A percentile compares a stretch with the other conserved stretches of the same genome.
Evolutionary conservation across 345 rosid species (phyloP).

Genomic region (Jatropha curcas): DNA sequence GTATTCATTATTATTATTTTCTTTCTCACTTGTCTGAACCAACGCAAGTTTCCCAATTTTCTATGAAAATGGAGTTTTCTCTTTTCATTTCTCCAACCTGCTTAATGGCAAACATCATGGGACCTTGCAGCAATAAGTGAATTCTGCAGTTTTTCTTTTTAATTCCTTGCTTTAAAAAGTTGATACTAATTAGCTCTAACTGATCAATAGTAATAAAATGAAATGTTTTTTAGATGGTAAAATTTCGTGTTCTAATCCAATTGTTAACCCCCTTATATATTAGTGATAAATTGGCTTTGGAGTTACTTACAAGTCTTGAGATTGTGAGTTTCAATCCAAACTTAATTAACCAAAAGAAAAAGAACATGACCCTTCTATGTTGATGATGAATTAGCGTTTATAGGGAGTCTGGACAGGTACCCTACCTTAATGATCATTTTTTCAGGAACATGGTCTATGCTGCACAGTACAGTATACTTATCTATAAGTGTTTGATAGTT

Average conservation of each 20-base stretch:
- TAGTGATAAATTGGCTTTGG: no score
- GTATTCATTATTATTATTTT: background rate
- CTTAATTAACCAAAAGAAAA: no score
- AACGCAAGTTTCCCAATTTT: conserved; percentile 28
- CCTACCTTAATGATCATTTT: background rate
- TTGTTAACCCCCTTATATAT: no score
- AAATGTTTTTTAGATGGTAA: no score
- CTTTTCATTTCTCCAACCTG: conserved; percentile 17
- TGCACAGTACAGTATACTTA: no score
- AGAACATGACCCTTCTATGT: background rate
- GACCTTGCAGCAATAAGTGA: conserved; percentile 18
- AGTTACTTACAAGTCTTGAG: no score
- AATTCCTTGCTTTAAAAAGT: no score
- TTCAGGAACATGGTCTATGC: background rate
- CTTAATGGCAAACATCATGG: conserved; percentile 44
- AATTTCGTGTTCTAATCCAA: no score
- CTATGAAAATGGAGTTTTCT: conserved; percentile 22
- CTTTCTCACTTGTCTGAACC: conserved; percentile 19
- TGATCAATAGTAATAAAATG: no score
- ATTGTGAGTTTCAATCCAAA: no score
- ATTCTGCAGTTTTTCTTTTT: background rate
- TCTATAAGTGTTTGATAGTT: background rate
- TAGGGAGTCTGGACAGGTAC: conserved; percentile 15
- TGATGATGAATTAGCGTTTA: background rate
- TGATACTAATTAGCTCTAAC: no score